Percentiles rank a stretch among this genome's conserved stretches.
Conservation (phyloP, 306 rosid species). For the Bauhinia variegata region DNA sequence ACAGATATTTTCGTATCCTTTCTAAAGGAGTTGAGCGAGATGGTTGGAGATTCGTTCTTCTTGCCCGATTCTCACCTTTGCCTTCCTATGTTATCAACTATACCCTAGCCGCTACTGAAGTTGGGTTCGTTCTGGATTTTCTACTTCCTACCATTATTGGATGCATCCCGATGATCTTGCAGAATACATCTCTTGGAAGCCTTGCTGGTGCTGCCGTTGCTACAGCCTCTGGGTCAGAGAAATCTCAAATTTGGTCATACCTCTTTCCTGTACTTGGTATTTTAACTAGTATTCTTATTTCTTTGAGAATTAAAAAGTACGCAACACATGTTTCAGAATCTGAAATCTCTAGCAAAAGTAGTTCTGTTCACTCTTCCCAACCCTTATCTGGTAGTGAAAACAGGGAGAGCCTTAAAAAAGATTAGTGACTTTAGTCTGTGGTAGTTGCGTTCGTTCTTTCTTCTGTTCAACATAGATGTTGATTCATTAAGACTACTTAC, state of each 20-base stretch:
- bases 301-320: conserved; percentile 83
- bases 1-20: conserved; percentile 73
- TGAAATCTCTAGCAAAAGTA: conserved; percentile 31
- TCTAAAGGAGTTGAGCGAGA: conserved; percentile 89
- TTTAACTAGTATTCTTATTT: conserved; percentile 74
- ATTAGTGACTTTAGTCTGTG: conserved; percentile 5
- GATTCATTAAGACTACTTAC: conserved; percentile 12
- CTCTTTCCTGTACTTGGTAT: conserved; percentile 77
- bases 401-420: conserved; percentile 25
- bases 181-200: conserved; percentile 91
- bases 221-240: conserved; percentile 64
- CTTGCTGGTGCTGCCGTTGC: conserved; percentile 94
- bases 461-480: neutral
- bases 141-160: conserved; percentile 83
- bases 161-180: conserved; percentile 93
- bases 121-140: conserved; percentile 76
- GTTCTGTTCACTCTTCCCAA: conserved; percentile 19
- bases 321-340: conserved; percentile 53
- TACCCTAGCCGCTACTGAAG: conserved; percentile 88
- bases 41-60: conserved; percentile 97
- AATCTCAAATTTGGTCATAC: conserved; percentile 73
- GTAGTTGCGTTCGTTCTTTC: conserved; percentile 13
- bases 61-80: conserved; percentile 94
- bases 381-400: conserved; percentile 24
- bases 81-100: conserved; percentile 91